Conservation (phyloP, 106 monocot genomes). For the Allium sativum region DNA sequence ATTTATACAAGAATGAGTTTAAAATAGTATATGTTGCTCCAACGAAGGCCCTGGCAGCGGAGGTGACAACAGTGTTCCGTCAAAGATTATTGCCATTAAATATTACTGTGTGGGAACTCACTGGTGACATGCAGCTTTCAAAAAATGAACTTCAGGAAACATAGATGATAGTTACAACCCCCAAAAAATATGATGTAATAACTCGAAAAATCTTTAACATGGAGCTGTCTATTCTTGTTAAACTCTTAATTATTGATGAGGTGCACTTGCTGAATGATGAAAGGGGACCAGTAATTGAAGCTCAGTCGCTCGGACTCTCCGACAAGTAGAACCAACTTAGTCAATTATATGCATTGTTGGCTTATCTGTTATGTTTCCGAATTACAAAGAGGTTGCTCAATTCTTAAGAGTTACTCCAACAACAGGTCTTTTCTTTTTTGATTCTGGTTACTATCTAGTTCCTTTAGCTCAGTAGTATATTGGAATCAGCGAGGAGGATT, state of each 20-base stretch:
- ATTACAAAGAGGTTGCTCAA: constrained; percentile 96
- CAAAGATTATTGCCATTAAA: constrained; percentile 71
- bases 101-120: constrained; percentile 77
- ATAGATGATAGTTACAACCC: constrained; percentile 97
- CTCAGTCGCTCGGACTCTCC: constrained; percentile 89
- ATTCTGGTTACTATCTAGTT: constrained; percentile 82
- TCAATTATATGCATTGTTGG: constrained; percentile 95
- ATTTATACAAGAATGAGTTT: constrained; percentile 80
- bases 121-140: constrained; percentile 95
- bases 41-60: constrained; percentile 97
- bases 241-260: constrained; percentile 92
- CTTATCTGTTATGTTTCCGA: constrained; percentile 87
- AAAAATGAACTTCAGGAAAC: constrained; percentile 84
- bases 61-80: constrained; percentile 81
- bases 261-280: constrained; percentile 97
- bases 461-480: constrained; percentile 88
- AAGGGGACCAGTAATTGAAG: constrained; percentile 92
- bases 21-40: constrained; percentile 98
- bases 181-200: constrained; percentile 97
- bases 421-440: constrained; percentile 85
- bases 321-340: constrained; percentile 90
- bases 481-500: constrained; percentile 82
- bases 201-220: constrained; percentile 97
- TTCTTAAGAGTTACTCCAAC: constrained; percentile 82
- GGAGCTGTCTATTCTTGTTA: constrained; percentile 91